phyloP scores from a whole-genome alignment of 768 basidiomycete genomes.

The Trametes cinnabarina region DNA sequence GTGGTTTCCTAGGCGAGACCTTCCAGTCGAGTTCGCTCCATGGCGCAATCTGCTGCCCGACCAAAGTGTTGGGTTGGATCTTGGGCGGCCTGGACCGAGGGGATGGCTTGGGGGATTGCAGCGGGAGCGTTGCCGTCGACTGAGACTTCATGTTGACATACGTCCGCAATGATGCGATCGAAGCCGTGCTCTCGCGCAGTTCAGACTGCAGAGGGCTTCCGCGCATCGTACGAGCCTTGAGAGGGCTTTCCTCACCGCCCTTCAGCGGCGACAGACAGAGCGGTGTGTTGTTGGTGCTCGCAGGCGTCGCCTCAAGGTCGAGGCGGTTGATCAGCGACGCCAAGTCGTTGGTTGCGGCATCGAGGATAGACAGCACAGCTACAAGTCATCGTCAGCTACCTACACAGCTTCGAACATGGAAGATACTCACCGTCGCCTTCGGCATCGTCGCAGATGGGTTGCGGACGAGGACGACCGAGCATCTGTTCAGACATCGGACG shows the following conservation, averaged over 20 bases:
- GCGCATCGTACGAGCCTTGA: slow-evolving; percentile 27
- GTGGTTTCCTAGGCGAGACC: slow-evolving; percentile 39
- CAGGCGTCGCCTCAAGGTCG: slow-evolving; percentile 78
- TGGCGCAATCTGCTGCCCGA: slow-evolving; percentile 60
- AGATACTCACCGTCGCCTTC: slow-evolving; percentile 50
- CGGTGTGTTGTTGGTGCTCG: slow-evolving; percentile 42
- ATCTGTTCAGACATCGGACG: slow-evolving; percentile 68
- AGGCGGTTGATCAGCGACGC: slow-evolving; percentile 76
- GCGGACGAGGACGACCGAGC: slow-evolving; percentile 47
- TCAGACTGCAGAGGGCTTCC: slow-evolving; percentile 20
- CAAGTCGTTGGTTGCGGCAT: slow-evolving; percentile 77
- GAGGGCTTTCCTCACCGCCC: slow-evolving; percentile 32
- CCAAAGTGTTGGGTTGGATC: slow-evolving; percentile 10
- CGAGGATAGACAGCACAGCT: slow-evolving; percentile 69
- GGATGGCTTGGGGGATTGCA: not conserved
- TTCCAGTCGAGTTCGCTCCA: slow-evolving; percentile 50
- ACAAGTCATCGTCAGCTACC: slow-evolving; percentile 1
- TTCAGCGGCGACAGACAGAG: slow-evolving; percentile 22
- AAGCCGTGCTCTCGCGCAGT: slow-evolving; percentile 37
- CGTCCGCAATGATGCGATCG: slow-evolving; percentile 49
- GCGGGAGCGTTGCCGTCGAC: slow-evolving; percentile 14
- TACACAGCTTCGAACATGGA: not conserved
- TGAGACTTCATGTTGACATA: slow-evolving; percentile 38
- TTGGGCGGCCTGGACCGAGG: slow-evolving; percentile 14
- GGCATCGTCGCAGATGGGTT: slow-evolving; percentile 47